Evolutionary conservation across 257 asterid genomes (phyloP), one percentile per base, ranked within the genome.

Genomic region (Haberlea rhodopensis): DNA sequence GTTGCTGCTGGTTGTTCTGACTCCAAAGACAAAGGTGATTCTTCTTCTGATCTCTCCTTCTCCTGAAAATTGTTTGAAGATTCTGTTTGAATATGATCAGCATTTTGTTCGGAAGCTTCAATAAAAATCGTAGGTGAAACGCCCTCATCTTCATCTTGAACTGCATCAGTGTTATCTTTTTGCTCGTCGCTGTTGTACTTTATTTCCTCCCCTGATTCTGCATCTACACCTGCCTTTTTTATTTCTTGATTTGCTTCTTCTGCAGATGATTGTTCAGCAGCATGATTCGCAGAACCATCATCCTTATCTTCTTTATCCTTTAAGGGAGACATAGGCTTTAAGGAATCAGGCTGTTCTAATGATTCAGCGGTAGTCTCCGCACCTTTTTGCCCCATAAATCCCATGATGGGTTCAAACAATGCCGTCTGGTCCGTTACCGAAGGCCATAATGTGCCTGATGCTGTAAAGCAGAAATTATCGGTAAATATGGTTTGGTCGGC

Each of bases 391-490:
- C 90, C 96, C 88, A 84, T 81, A 74, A 85, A 81, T 57, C 88
- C 82, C 74, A 79, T 85, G 68, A 84, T 87, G n/a, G 95, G 97
- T 20, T 82, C 88, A 57, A 84, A 86, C 60, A 82, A 62, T 13
- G 84, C 78, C 75, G 81, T 89, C 71, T 85, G 68, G 23, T 89
- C 96, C 1, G 86, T 66, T 34, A 85, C 63, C 45, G 85, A 74
- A 56, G 95, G 84, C 99, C 94, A 83, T 69, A 84, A 49, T 57
- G 51, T 0, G 18, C 96, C 95, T 58, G 96, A 76, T 21, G 85
- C 86, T 87, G 86, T 68, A 52, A 46, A 40, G 72, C 53, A 61
- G 53, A 40, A 65, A 58, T 69, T 32, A 68, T 43, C 15, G 66
- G 57, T 49, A 23, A 45, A 67, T 20, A 57, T 58, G 28, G 40